Conservation (phyloP, 208 protist species). For the Wallacemonas sp. region DNA sequence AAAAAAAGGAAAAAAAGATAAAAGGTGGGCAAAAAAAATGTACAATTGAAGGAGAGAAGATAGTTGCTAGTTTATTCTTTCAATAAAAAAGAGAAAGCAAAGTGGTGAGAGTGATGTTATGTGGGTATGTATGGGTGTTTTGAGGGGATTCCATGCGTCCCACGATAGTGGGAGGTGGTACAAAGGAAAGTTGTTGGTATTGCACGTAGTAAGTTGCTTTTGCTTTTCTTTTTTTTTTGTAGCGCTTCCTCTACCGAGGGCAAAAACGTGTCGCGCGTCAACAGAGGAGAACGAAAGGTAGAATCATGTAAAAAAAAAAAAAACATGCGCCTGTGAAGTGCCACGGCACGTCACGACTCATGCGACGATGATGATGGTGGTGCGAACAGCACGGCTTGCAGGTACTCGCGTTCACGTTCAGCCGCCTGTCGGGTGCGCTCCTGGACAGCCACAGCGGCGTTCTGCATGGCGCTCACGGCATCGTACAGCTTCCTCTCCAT, state of each 20-base stretch:
- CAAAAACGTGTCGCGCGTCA: too few species aligned
- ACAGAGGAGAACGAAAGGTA: too few species aligned
- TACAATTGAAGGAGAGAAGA: slow-evolving; percentile 6
- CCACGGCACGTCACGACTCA: too few species aligned
- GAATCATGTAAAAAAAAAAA: too few species aligned
- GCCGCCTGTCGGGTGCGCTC: background rate
- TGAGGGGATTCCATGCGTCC: too few species aligned
- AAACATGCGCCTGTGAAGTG: background rate
- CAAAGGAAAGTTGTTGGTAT: too few species aligned
- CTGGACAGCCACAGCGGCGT: slow-evolving; percentile 1
- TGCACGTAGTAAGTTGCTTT: too few species aligned
- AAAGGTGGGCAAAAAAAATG: background rate
- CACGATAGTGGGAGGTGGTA: too few species aligned
- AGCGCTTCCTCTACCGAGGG: too few species aligned
- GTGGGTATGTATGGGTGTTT: too few species aligned
- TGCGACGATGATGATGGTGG: background rate
- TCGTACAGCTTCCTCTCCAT: slow-evolving; percentile 14
- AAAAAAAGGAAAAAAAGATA: slow-evolving; percentile 1
- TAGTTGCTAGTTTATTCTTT: background rate
- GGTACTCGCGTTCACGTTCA: slow-evolving; percentile 12
- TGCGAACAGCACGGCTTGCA: slow-evolving; percentile 10
- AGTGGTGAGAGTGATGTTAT: too few species aligned
- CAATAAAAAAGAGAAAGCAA: background rate
- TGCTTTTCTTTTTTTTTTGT: too few species aligned
- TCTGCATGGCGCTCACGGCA: slow-evolving; percentile 17